Conservation (phyloP, 345 rosid species). For the Cardamine resedifolia region DNA sequence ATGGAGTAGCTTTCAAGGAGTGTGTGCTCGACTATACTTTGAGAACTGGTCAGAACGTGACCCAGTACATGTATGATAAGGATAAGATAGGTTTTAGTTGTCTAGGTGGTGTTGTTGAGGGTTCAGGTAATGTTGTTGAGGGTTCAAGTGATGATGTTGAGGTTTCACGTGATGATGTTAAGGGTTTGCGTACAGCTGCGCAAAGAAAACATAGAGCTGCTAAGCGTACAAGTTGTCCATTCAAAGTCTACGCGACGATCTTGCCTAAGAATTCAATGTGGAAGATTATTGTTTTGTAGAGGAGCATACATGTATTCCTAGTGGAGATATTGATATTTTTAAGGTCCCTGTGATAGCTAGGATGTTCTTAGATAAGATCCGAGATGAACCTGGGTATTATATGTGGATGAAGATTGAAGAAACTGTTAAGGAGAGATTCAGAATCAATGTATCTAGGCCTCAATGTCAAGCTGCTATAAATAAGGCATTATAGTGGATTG, state of each 20-base stretch:
- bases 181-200: too few species aligned
- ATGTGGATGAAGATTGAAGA: not conserved
- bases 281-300: not conserved
- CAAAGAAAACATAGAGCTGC: too few species aligned
- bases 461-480: not conserved
- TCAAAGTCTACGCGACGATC: not conserved
- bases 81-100: not conserved
- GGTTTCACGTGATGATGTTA: too few species aligned
- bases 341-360: not conserved
- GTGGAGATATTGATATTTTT: not conserved
- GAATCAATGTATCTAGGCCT: not conserved
- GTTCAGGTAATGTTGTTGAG: too few species aligned
- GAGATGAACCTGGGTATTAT: not conserved
- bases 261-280: not conserved
- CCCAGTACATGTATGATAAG: not conserved
- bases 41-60: not conserved
- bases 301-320: not conserved
- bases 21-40: not conserved
- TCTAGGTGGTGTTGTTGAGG: not conserved
- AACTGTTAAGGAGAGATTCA: not conserved
- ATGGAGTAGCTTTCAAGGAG: not conserved
- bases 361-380: not conserved
- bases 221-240: not conserved
- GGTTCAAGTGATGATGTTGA: too few species aligned
- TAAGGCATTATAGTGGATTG: not conserved